phyloP scores from a whole-genome alignment of 495 filamentous ascomycete genomes.

The Penicillium verhagenii region DNA sequence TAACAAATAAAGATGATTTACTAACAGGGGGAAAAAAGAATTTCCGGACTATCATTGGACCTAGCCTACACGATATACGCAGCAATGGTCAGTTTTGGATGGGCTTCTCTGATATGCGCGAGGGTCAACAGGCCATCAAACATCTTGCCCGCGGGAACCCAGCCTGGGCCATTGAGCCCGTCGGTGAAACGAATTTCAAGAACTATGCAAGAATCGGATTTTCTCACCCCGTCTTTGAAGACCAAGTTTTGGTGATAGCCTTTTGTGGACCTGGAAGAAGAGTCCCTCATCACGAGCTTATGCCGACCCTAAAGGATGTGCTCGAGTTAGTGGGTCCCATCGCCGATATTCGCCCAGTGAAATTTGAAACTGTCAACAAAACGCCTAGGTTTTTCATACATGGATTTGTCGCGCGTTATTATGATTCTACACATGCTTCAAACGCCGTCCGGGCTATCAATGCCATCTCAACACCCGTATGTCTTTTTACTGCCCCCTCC shows the following conservation, averaged over 20 bases:
- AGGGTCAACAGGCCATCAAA: neutral
- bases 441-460: slow-evolving; percentile 15
- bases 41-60: slow-evolving; percentile 1
- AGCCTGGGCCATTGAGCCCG: slow-evolving; percentile 5
- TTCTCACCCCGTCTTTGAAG: slow-evolving; percentile 2
- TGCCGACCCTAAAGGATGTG: neutral
- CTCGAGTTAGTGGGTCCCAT: slow-evolving; percentile 8
- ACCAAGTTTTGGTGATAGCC: slow-evolving; percentile 1
- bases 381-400: neutral
- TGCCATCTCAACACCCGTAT: slow-evolving; percentile 5
- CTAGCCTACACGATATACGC: slow-evolving; percentile 4
- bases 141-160: neutral
- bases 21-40: neutral
- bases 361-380: neutral
- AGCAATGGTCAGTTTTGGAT: slow-evolving; percentile 10
- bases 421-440: neutral
- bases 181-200: neutral
- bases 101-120: slow-evolving; percentile 6
- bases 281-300: neutral
- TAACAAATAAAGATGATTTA: neutral
- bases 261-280: slow-evolving; percentile 3
- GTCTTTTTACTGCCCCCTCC: neutral
- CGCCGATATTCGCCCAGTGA: slow-evolving; percentile 2
- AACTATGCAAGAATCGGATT: neutral
- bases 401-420: slow-evolving; percentile 9